phyloP scores from a whole-genome alignment of 352 stramenopile species.

The Phytophthora tubulina region DNA sequence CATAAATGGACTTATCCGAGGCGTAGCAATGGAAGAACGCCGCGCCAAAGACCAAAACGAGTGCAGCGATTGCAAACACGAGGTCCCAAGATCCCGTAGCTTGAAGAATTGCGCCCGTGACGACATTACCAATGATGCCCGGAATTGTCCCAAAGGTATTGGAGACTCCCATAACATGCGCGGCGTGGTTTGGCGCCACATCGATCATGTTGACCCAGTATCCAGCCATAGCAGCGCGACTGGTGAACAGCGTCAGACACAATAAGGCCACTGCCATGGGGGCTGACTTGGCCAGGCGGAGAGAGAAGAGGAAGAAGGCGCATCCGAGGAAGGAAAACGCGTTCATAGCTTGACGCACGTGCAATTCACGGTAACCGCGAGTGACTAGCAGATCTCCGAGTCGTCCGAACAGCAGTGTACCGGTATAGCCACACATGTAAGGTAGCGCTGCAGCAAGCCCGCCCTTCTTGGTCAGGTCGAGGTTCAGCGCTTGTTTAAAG shows the following conservation, averaged over 20 bases:
- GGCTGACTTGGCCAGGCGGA: conserved; percentile 71
- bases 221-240: conserved; percentile 75
- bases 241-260: conserved; percentile 82
- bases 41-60: conserved; percentile 76
- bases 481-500: conserved; percentile 80
- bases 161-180: conserved; percentile 88
- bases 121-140: conserved; percentile 86
- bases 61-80: conserved; percentile 82
- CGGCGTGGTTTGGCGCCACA: conserved; percentile 80
- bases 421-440: conserved; percentile 84
- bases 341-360: conserved; percentile 85
- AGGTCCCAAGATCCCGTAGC: conserved; percentile 81
- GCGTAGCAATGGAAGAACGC: conserved; percentile 81
- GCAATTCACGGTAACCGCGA: conserved; percentile 71
- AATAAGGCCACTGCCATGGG: conserved; percentile 69
- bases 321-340: conserved; percentile 77
- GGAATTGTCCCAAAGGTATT: conserved; percentile 89
- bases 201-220: conserved; percentile 94
- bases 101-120: conserved; percentile 84
- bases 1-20: conserved; percentile 84
- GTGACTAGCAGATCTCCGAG: conserved; percentile 75
- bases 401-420: conserved; percentile 76
- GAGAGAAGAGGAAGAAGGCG: conserved; percentile 72
- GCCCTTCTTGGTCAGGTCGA: conserved; percentile 77
- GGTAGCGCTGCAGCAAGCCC: conserved; percentile 75